Conservation (phyloP, 192 early-diverging fungal species). For the Physocladia obscura region DNA sequence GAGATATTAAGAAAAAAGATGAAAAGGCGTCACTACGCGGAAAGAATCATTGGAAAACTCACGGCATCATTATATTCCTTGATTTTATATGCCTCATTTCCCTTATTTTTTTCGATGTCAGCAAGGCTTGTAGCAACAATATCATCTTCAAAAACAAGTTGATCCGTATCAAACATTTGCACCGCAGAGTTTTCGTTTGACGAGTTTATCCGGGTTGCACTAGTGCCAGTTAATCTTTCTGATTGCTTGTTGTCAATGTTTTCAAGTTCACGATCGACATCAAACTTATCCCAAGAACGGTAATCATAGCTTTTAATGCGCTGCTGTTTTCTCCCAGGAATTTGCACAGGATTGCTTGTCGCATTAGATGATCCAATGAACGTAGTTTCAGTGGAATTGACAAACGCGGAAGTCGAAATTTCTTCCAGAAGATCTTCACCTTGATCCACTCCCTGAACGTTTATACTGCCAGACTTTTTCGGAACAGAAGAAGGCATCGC, state of each 20-base stretch:
- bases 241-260: background rate
- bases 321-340: background rate
- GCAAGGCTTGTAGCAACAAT: slow-evolving; percentile 11
- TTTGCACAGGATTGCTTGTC: background rate
- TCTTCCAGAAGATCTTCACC: too few relatives aligned
- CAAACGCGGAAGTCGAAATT: background rate
- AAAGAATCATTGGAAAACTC: too few relatives aligned
- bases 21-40: too few relatives aligned
- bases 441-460: background rate
- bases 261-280: slow-evolving; percentile 25
- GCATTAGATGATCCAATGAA: background rate
- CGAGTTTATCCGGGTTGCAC: slow-evolving; percentile 13
- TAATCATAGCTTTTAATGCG: slow-evolving; percentile 37
- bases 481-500: background rate
- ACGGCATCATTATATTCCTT: slow-evolving; percentile 32
- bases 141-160: background rate
- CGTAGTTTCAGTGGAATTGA: background rate
- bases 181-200: background rate
- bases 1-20: too few relatives aligned
- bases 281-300: slow-evolving; percentile 35
- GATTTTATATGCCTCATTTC: slow-evolving; percentile 30
- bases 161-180: background rate
- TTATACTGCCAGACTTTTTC: background rate
- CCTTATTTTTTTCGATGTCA: slow-evolving; percentile 30
- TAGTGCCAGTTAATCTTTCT: background rate